These are phyloP conservation scores for Colletotrichum truncatum DNA, from an alignment of 2,329 filamentous ascomycete genomes.

Conservation along the genomic window DNA sequence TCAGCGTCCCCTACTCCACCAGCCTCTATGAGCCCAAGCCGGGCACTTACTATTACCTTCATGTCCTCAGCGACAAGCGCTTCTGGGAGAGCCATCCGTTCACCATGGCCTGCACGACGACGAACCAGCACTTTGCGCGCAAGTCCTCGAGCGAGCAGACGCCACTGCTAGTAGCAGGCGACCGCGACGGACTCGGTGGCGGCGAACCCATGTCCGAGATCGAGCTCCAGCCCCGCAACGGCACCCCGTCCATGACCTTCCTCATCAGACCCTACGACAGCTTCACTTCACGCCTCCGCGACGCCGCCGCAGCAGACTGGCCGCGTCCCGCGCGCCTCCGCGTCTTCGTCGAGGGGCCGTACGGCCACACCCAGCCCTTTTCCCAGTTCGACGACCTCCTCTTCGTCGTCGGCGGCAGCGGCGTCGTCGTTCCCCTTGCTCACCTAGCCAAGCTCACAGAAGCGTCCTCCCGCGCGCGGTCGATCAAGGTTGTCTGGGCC, in stretches of 20 bases:
- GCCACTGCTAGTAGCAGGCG: constrained; percentile 40
- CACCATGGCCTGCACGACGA: constrained; percentile 47
- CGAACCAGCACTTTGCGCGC: neutral
- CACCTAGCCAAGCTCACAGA: constrained; percentile 43
- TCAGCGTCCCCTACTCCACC: constrained; percentile 46
- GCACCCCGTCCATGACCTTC: constrained; percentile 45
- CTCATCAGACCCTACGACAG: constrained; percentile 56
- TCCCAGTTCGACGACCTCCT: constrained; percentile 48
- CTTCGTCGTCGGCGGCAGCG: constrained; percentile 56
- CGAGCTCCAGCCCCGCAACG: constrained; percentile 5
- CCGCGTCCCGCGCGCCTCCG: constrained; percentile 39
- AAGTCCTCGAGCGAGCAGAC: constrained; percentile 41
- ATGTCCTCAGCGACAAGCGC: constrained; percentile 47
- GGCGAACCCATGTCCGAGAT: constrained; percentile 19
- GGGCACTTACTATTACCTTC: constrained; percentile 57
- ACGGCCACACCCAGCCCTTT: constrained; percentile 50
- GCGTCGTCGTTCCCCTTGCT: constrained; percentile 52
- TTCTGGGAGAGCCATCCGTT: constrained; percentile 63
- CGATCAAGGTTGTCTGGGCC: constrained; percentile 52
- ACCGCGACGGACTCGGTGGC: neutral
- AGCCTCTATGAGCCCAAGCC: constrained; percentile 45
- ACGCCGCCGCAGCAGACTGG: constrained; percentile 37
- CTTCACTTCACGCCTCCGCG: constrained; percentile 49
- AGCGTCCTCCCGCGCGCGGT: constrained; percentile 27
- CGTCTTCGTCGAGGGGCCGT: constrained; percentile 55